Base-by-base conservation (phyloP, 2,329 filamentous ascomycete species). In the Scedosporium minutisporum region DNA sequence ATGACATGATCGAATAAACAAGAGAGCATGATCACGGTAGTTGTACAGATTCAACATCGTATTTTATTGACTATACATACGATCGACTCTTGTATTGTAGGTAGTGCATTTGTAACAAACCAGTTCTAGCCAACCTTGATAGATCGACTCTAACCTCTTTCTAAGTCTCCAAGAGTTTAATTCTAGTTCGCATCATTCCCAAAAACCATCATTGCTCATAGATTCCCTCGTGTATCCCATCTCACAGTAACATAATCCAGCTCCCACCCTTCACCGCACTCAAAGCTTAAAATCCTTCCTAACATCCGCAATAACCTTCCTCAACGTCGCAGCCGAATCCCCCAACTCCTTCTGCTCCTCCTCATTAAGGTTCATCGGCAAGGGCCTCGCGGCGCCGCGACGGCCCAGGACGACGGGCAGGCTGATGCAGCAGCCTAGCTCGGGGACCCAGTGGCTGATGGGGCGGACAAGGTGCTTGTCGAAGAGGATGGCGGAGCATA, bases 381-480 rank as follows among this genome's bases (percentile, higher is more conserved):
- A n/a, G 27, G 27, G 38, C 18, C 61, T 25, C 16, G 53, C 46
- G 16, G 61, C 61, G n/a, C 61, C 61, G 25, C 60, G 46, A 14
- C 46, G 46, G 41, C 60, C 60, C 18, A 61, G 60, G 5, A 61
- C 48, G n/a, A 61, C 60, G 46, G 60, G 60, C 29, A 61, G 60
- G 48, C 60, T 61, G 27, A 61, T 29, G 46, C 60, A 61, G 60
- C 60, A 61, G 27, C 29, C 44, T 6, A 61, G 60, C 42, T 61
- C 60, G 25, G 60, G 60, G 29, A 61, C 60, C 60, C 60, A 61
- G 48, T 61, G 60, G 21, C 25, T 38, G 46, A 61, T 61, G 60
- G 60, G 60, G 41, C 60, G 60, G 27, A 61, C 60, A 46, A 61
- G 60, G 48, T 42, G 60, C 60, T 61, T 61, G 60, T 61, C 60